These are phyloP conservation scores for Mycena indigotica DNA, from an alignment of 768 basidiomycete species.

Conservation along the genomic window DNA sequence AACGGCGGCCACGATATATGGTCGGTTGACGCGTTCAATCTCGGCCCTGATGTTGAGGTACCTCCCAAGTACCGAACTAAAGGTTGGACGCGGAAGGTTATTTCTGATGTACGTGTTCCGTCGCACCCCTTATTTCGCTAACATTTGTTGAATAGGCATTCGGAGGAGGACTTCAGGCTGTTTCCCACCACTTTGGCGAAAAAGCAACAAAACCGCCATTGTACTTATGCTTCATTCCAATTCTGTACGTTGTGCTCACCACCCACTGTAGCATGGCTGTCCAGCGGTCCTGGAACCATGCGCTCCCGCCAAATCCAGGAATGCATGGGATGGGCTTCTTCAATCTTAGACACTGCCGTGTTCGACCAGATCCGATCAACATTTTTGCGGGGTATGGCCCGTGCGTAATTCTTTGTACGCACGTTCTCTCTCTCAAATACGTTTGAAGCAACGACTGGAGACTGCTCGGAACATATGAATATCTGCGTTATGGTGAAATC, in stretches of 20 bases:
- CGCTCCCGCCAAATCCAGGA: slow-evolving; percentile 13
- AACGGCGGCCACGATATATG: slow-evolving; percentile 7
- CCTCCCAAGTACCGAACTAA: not conserved
- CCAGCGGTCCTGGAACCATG: slow-evolving; percentile 20
- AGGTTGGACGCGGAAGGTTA: slow-evolving; percentile 22
- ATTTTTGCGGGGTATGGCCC: slow-evolving; percentile 17
- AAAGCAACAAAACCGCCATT: not conserved
- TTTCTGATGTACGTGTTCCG: slow-evolving; percentile 13
- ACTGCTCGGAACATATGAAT: slow-evolving; percentile 15
- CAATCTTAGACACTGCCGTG: not conserved
- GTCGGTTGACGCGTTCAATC: slow-evolving; percentile 8
- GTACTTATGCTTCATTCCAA: too few relatives aligned
- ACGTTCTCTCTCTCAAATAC: not conserved
- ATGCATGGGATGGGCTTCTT: slow-evolving; percentile 23
- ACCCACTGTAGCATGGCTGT: slow-evolving; percentile 10
- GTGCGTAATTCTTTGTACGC: slow-evolving; percentile 1
- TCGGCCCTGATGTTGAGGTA: slow-evolving; percentile 11
- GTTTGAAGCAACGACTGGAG: slow-evolving; percentile 16
- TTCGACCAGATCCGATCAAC: slow-evolving; percentile 11
- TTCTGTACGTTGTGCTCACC: too few relatives aligned
- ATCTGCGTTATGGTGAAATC: slow-evolving; percentile 17
- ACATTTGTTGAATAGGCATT: slow-evolving; percentile 4
- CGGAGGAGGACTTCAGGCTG: slow-evolving; percentile 6
- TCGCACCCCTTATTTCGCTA: not conserved
- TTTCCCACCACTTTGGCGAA: not conserved